A percentile compares a stretch with the other conserved stretches of the same genome.
Conservation (phyloP, 306 rosid genomes). For the apple (Malus domestica) region ASM211411v1 NC_041800.1:3400501-3401000, state of each 20-base stretch:
- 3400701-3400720: slow-evolving; percentile 34
- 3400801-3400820: not conserved
- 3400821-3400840: not conserved
- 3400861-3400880: slow-evolving; percentile 36
- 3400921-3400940: slow-evolving; percentile 27
- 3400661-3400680: slow-evolving; percentile 33
- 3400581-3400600: slow-evolving; percentile 16
- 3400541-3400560: not conserved
- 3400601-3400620: slow-evolving; percentile 35
- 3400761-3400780: slow-evolving; percentile 14
- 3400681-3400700: slow-evolving; percentile 31
- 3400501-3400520: not conserved
- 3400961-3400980: slow-evolving; percentile 23
- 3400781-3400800: not conserved
- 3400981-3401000: slow-evolving; percentile 28
- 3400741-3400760: slow-evolving; percentile 23
- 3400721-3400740: slow-evolving; percentile 13
- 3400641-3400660: slow-evolving; percentile 21
- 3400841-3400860: slow-evolving; percentile 7
- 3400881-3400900: slow-evolving; percentile 27
- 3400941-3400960: slow-evolving; percentile 31
- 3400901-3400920: slow-evolving; percentile 21
- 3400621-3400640: slow-evolving; percentile 32
- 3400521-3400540: not conserved
- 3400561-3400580: slow-evolving; percentile 36